Percentiles rank a stretch among this genome's conserved stretches.
Conservation (phyloP, 257 asterid genomes). For the Eucommia ulmoides region DNA sequence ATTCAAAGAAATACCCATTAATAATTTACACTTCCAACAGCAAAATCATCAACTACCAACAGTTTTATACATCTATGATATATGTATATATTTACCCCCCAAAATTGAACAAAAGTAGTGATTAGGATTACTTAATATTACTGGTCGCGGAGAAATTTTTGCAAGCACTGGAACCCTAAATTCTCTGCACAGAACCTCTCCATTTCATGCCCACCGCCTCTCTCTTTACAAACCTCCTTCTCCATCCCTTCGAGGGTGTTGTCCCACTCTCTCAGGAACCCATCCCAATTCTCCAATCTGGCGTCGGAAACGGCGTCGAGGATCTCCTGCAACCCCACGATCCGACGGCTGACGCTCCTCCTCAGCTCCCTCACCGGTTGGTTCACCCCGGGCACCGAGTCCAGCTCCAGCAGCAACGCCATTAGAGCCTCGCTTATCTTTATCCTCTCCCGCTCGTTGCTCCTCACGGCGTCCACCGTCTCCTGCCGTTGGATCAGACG, state of each 20-base stretch:
- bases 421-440: constrained; percentile 77
- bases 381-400: constrained; percentile 83
- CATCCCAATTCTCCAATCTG: constrained; percentile 61
- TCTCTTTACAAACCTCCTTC: constrained; percentile 47
- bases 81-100: no score
- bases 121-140: constrained; percentile 10
- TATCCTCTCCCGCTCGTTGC: constrained; percentile 51
- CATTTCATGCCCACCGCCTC: constrained; percentile 64
- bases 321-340: constrained; percentile 92
- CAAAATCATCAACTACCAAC: no score
- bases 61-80: no score
- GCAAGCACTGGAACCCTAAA: constrained; percentile 82
- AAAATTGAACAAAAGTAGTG: no score
- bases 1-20: no score
- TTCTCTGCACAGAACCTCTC: constrained; percentile 85
- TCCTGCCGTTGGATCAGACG: constrained; percentile 16
- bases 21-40: no score
- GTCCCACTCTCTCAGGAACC: constrained; percentile 73
- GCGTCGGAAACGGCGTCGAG: constrained; percentile 70
- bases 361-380: constrained; percentile 77
- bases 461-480: constrained; percentile 87
- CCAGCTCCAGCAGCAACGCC: constrained; percentile 56
- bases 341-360: constrained; percentile 70
- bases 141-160: constrained; percentile 84
- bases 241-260: constrained; percentile 56